Percentiles rank a stretch among this genome's conserved stretches.
These are phyloP conservation scores for Cornus controversa DNA, from an alignment of 148 eudicot genomes.

Conservation along the genomic window DNA sequence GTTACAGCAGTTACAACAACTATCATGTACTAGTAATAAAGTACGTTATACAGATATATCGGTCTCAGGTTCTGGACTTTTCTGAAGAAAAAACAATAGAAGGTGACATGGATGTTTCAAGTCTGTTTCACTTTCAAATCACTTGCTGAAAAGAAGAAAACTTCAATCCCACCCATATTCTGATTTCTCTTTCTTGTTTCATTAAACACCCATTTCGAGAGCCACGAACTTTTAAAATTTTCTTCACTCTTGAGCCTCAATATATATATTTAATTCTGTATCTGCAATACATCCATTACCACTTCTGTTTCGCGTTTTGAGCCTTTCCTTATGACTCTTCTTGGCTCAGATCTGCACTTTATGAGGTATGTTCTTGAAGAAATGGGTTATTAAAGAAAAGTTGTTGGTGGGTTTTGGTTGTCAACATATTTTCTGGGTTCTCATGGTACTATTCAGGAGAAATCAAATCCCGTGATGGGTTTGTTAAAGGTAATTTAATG, in stretches of 20 bases:
- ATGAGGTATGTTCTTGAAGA: neutral
- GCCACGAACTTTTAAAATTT: neutral
- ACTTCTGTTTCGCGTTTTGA: too few species aligned
- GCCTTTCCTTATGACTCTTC: neutral
- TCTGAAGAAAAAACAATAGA: neutral
- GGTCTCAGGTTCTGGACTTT: neutral
- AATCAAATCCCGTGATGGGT: neutral
- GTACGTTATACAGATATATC: neutral
- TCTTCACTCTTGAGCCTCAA: neutral
- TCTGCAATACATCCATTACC: neutral
- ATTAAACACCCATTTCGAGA: neutral
- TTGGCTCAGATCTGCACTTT: constrained; percentile 2
- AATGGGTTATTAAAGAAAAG: neutral
- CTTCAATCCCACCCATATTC: neutral
- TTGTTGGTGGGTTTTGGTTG: neutral
- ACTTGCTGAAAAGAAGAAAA: too few species aligned
- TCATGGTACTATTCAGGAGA: neutral
- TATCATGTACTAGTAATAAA: neutral
- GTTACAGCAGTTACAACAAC: neutral
- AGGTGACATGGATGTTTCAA: neutral
- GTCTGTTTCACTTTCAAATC: neutral
- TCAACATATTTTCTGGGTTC: neutral
- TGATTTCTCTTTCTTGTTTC: neutral
- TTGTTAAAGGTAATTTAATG: constrained; percentile 2
- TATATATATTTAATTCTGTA: neutral